Evolutionary conservation across 2,329 filamentous ascomycete genomes (phyloP).

Genomic region (Curvularia sp.): DNA sequence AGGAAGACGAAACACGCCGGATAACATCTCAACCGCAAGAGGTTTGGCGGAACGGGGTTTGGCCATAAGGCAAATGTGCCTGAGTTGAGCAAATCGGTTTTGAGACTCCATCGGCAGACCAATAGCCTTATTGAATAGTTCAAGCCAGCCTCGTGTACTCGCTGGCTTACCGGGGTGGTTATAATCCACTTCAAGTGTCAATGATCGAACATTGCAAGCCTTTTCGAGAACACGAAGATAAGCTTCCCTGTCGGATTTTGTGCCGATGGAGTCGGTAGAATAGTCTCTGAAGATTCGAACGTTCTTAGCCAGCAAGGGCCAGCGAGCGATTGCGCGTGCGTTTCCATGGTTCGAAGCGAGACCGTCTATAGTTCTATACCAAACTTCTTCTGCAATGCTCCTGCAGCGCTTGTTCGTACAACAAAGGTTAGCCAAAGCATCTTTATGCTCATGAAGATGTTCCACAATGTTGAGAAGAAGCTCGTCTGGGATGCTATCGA

Average conservation of each 20-base stretch:
- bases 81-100: conserved; percentile 12
- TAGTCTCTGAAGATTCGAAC: neutral
- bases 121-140: conserved; percentile 3
- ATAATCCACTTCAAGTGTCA: neutral
- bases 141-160: conserved; percentile 6
- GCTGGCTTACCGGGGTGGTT: neutral
- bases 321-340: neutral
- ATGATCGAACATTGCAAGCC: neutral
- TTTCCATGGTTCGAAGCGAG: neutral
- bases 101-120: neutral
- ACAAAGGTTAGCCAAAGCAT: conserved; percentile 8
- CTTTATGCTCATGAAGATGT: neutral
- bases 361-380: conserved; percentile 4
- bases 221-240: neutral
- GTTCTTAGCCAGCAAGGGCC: conserved; percentile 1
- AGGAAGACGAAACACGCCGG: conserved; percentile 9
- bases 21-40: conserved; percentile 3
- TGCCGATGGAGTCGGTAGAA: neutral
- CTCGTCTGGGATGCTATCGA: conserved; percentile 16
- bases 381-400: conserved; percentile 7
- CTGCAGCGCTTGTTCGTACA: conserved; percentile 11
- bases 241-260: neutral
- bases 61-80: neutral
- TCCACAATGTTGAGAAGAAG: conserved; percentile 7
- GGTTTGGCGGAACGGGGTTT: neutral